phyloP scores from a whole-genome alignment of 2,329 filamentous ascomycete genomes.

The Colletotrichum sp. region DNA sequence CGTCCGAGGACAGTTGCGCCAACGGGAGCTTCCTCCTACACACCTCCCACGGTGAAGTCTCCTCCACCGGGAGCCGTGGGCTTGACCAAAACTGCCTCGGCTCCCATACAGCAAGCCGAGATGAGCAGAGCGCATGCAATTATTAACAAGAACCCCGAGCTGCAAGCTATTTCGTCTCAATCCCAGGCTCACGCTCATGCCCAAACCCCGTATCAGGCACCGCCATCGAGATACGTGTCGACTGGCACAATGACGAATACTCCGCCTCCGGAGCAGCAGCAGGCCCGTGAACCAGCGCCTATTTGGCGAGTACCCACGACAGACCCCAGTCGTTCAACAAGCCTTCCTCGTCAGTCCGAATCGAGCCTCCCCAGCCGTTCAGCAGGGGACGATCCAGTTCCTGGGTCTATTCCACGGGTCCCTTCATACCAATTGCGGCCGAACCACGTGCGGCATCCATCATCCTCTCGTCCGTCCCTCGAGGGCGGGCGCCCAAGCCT shows the following conservation, averaged over 20 bases:
- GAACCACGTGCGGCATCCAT: slow-evolving; percentile 41
- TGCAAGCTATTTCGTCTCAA: slow-evolving; percentile 60
- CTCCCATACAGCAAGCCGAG: slow-evolving; percentile 45
- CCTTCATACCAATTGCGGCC: slow-evolving; percentile 28
- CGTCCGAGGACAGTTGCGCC: slow-evolving; percentile 22
- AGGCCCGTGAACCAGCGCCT: slow-evolving; percentile 32
- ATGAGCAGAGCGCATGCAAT: slow-evolving; percentile 68
- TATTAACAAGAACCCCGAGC: slow-evolving; percentile 65
- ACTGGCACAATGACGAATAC: slow-evolving; percentile 81
- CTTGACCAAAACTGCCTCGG: slow-evolving; percentile 36
- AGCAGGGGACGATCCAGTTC: slow-evolving; percentile 22
- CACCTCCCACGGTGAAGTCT: slow-evolving; percentile 24
- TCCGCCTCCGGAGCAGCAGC: slow-evolving; percentile 55
- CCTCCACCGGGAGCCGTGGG: slow-evolving; percentile 26
- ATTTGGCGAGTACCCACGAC: slow-evolving; percentile 23
- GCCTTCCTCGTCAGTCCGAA: slow-evolving; percentile 29
- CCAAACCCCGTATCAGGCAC: slow-evolving; percentile 25
- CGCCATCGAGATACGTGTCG: slow-evolving; percentile 46
- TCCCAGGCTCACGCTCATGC: slow-evolving; percentile 30
- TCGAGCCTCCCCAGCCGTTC: background rate
- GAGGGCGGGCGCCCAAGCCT: slow-evolving; percentile 70
- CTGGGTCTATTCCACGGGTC: slow-evolving; percentile 20
- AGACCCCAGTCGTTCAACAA: slow-evolving; percentile 29
- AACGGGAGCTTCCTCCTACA: slow-evolving; percentile 30
- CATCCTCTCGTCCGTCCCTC: slow-evolving; percentile 69